Evolutionary conservation across 2,329 filamentous ascomycete species (phyloP), one percentile per base, ranked within the genome.

Genomic region (Phialocephala subalpina): DNA sequence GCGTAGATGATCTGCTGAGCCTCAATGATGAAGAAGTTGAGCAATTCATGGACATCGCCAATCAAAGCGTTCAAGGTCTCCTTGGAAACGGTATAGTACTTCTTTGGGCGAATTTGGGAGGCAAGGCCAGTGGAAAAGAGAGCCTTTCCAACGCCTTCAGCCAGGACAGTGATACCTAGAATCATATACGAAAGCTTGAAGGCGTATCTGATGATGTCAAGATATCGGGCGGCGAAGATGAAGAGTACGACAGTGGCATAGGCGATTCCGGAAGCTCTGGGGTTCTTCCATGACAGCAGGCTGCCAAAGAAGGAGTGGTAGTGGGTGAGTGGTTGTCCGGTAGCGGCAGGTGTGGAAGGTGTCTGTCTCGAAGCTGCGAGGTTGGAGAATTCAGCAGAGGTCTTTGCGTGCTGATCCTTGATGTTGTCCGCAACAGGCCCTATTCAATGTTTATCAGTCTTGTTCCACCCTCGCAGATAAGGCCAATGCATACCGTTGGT

Each of bases 21-120:
- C 81, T 92, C 90, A 64, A 92, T 90, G 67, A 90, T 83, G 73
- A 91, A 88, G 78, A 92, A 92, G 83, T 92, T 92, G 80, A 89
- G 78, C 66, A 92, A 83, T 79, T 91, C 89, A 74, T 90, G 86
- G 47, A 88, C 80, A 70, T 91, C 89, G 64, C 86, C 87, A 72
- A 90, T 85, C 69, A 89, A 71, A 64, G 79, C 77, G 73, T 91
- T 86, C 45, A 91, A 78, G 7, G 86, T 87, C 72, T 89, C 85
- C 70, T 85, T 84, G 11, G 89, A 84, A 49, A 92, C 78, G 5
- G 87, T 90, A 78, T 89, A 90, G 80, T 92, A 92, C 77, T 85
- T 84, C 77, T 84, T 86, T 62, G 89, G 89, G 71, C 89, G 87
- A 73, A 92, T 77, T 78, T 91, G 89, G 60, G 87, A 87, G 65